phyloP scores from a whole-genome alignment of 2,329 filamentous ascomycete genomes.

The Sclerotinia minor region DNA sequence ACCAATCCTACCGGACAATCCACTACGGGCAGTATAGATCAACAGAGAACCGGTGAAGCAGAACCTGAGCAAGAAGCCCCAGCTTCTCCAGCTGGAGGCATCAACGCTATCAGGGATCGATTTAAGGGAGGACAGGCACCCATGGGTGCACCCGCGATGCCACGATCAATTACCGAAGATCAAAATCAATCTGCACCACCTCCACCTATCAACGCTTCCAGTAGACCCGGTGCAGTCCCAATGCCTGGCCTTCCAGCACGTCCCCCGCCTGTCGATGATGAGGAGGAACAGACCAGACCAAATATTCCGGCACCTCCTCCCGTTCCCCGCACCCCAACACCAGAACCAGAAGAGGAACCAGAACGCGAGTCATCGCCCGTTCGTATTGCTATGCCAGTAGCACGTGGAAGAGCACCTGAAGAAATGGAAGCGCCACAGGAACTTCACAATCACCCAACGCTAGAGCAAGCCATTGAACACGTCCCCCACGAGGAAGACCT shows the following conservation, averaged over 20 bases:
- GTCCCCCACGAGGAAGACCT: constrained; percentile 65
- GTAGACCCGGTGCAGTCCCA: constrained; percentile 70
- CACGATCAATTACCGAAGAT: constrained; percentile 37
- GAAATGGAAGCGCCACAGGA: constrained; percentile 52
- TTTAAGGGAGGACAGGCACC: constrained; percentile 72
- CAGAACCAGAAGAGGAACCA: constrained; percentile 46
- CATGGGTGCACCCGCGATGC: constrained; percentile 55
- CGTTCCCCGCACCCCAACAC: constrained; percentile 41
- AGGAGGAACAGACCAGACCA: constrained; percentile 54
- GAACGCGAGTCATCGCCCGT: constrained; percentile 70
- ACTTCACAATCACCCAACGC: constrained; percentile 52
- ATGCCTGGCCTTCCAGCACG: constrained; percentile 73
- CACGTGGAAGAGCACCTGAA: constrained; percentile 57
- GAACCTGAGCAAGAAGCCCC: constrained; percentile 51
- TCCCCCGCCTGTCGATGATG: constrained; percentile 50
- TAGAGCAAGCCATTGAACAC: constrained; percentile 62
- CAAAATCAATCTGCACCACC: constrained; percentile 42
- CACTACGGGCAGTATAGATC: constrained; percentile 49
- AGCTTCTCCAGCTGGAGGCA: constrained; percentile 59
- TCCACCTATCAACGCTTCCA: constrained; percentile 43
- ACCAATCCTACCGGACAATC: constrained; percentile 70
- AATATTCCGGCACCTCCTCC: constrained; percentile 46
- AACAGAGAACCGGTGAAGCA: constrained; percentile 64
- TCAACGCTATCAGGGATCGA: constrained; percentile 75
- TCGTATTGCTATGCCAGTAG: constrained; percentile 81